Evolutionary conservation across 768 basidiomycete genomes (phyloP).

Genomic region (Podaxis rugospora): DNA sequence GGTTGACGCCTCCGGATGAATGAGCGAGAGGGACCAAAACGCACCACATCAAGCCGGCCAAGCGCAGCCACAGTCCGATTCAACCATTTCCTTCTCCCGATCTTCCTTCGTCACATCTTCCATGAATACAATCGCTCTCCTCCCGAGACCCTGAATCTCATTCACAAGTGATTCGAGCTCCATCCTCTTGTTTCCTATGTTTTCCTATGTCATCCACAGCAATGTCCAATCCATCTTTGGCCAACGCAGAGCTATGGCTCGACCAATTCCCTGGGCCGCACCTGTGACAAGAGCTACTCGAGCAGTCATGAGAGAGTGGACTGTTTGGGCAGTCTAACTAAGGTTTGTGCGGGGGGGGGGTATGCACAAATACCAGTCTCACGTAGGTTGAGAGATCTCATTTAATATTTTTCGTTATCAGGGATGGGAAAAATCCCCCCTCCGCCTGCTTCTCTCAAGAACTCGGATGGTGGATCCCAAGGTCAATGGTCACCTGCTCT

Average conservation of each 20-base stretch:
- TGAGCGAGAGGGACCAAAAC: constrained; percentile 12
- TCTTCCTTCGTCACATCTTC: constrained; percentile 39
- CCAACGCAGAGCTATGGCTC: constrained; percentile 41
- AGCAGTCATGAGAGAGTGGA: background rate
- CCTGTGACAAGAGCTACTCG: constrained; percentile 30
- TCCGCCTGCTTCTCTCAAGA: too few relatives aligned
- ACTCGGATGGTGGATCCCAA: background rate
- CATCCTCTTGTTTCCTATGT: too few relatives aligned
- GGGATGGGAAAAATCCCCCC: too few relatives aligned
- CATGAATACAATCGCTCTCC: constrained; percentile 14
- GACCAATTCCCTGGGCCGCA: constrained; percentile 42
- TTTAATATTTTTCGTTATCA: too few relatives aligned
- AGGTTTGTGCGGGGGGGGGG: too few relatives aligned
- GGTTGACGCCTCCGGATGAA: too few relatives aligned
- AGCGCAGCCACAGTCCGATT: constrained; percentile 24
- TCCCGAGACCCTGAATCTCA: constrained; percentile 26
- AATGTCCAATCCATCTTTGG: constrained; percentile 41
- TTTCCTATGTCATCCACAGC: constrained; percentile 36
- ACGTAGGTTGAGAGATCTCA: too few relatives aligned
- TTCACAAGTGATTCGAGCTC: constrained; percentile 19
- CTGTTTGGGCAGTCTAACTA: too few relatives aligned
- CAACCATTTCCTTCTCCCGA: constrained; percentile 38
- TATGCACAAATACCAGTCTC: too few relatives aligned
- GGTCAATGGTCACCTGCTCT: background rate
- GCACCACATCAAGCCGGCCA: constrained; percentile 44